These are phyloP conservation scores for Penicillium sclerotigenum DNA, from an alignment of 2,329 filamentous ascomycete species.

Conservation along the genomic window DNA sequence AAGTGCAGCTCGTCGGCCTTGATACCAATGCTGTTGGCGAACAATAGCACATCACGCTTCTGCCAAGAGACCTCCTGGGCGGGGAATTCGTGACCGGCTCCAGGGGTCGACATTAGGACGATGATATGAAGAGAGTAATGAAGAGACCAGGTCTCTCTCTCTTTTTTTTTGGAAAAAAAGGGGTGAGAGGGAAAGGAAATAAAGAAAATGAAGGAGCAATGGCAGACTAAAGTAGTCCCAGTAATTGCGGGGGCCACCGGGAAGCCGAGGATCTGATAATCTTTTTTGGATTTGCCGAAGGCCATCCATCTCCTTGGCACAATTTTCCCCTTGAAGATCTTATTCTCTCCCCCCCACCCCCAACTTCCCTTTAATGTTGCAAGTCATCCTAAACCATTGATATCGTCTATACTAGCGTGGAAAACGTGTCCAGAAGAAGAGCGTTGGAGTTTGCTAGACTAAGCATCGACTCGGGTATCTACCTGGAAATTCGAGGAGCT, in stretches of 20 bases:
- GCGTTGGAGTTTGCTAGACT: slow-evolving; percentile 41
- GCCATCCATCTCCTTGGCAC: slow-evolving; percentile 11
- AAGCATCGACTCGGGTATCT: slow-evolving; percentile 52
- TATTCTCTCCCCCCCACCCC: too few relatives aligned
- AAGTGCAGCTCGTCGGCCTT: slow-evolving; percentile 88
- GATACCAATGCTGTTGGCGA: slow-evolving; percentile 83
- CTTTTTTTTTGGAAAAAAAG: too few relatives aligned
- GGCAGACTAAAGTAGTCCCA: slow-evolving; percentile 17
- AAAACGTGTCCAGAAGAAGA: slow-evolving; percentile 23
- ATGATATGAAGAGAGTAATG: background rate
- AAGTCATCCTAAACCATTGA: too few relatives aligned
- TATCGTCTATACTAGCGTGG: background rate
- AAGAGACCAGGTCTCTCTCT: too few relatives aligned
- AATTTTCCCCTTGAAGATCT: background rate
- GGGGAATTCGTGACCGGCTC: slow-evolving; percentile 76
- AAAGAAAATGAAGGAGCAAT: slow-evolving; percentile 4
- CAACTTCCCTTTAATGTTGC: too few relatives aligned
- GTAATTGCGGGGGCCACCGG: slow-evolving; percentile 18
- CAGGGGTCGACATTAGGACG: slow-evolving; percentile 48
- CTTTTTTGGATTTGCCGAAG: slow-evolving; percentile 13
- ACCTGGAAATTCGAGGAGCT: slow-evolving; percentile 49
- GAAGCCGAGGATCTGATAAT: slow-evolving; percentile 29
- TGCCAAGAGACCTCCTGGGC: slow-evolving; percentile 74
- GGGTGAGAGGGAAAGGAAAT: background rate
- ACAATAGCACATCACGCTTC: slow-evolving; percentile 83